These are phyloP conservation scores for Casuarina cunninghamiana DNA, from an alignment of 306 rosid genomes.

Conservation along the genomic window DNA sequence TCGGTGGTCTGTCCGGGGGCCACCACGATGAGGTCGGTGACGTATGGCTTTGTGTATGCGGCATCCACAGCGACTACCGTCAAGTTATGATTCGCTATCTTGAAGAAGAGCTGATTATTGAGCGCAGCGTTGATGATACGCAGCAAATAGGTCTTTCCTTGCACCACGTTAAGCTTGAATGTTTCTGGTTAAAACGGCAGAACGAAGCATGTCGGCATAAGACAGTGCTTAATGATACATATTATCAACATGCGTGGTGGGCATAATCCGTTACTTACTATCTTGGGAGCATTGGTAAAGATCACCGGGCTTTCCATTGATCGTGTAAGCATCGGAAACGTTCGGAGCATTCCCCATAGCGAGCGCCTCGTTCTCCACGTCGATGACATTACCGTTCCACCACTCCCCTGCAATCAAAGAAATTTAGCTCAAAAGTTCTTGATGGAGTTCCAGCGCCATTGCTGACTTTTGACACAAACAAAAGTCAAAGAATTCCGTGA, in stretches of 20 bases:
- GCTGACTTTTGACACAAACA: too few relatives aligned
- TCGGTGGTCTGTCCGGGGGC: conserved; percentile 73
- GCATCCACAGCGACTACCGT: conserved; percentile 76
- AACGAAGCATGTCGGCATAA: neutral
- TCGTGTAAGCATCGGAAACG: conserved; percentile 50
- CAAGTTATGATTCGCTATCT: conserved; percentile 63
- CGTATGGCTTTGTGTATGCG: conserved; percentile 43
- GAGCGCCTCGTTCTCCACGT: conserved; percentile 31
- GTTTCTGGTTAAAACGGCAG: neutral
- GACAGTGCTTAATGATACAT: neutral
- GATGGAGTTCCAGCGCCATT: neutral
- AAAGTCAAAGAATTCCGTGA: neutral
- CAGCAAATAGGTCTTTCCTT: conserved; percentile 55
- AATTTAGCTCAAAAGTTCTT: neutral
- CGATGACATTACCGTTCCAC: conserved; percentile 62
- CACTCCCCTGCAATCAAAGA: conserved; percentile 56
- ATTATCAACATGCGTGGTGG: too few relatives aligned
- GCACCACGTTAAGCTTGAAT: conserved; percentile 37
- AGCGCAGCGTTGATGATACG: conserved; percentile 65
- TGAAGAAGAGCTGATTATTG: conserved; percentile 64
- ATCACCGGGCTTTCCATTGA: conserved; percentile 72
- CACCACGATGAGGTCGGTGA: conserved; percentile 40
- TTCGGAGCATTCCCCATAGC: conserved; percentile 23
- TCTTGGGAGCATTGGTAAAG: conserved; percentile 47
- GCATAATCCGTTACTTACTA: conserved; percentile 26